phyloP scores from a whole-genome alignment of 192 early-diverging fungal genomes.

The Coemansia sp. region DNA sequence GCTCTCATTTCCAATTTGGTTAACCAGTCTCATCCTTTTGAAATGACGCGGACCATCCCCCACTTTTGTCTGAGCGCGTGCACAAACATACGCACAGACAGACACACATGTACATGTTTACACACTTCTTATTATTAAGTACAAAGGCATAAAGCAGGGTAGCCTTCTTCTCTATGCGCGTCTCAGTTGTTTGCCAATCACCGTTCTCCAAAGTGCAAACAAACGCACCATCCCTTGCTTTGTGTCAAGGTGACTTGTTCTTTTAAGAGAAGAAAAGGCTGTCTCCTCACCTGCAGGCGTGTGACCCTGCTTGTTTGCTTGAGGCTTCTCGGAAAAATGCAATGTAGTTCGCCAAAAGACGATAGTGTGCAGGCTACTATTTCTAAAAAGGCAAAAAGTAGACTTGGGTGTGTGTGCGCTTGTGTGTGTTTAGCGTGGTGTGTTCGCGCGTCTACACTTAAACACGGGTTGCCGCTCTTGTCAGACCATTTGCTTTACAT shows the following conservation, averaged over 20 bases:
- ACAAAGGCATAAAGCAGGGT: background rate
- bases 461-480: background rate
- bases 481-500: background rate
- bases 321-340: conserved; percentile 6
- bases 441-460: background rate
- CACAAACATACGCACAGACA: conserved; percentile 1
- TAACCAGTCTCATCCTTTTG: background rate
- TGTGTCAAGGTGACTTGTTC: conserved; percentile 5
- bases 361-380: background rate
- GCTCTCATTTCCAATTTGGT: conserved; percentile 3
- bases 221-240: conserved; percentile 6
- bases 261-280: background rate
- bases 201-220: background rate
- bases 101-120: background rate
- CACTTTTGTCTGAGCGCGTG: conserved; percentile 1
- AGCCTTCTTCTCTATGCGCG: background rate
- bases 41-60: background rate
- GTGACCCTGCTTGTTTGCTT: background rate
- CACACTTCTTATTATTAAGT: conserved; percentile 1
- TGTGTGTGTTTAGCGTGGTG: background rate
- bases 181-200: conserved; percentile 2
- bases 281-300: background rate
- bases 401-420: background rate
- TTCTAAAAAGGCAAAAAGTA: background rate
- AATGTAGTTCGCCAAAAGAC: background rate